Evolutionary conservation across 2,329 filamentous ascomycete species (phyloP), one percentile per base, ranked within the genome.

Genomic region (Annulohypoxylon truncatum): DNA sequence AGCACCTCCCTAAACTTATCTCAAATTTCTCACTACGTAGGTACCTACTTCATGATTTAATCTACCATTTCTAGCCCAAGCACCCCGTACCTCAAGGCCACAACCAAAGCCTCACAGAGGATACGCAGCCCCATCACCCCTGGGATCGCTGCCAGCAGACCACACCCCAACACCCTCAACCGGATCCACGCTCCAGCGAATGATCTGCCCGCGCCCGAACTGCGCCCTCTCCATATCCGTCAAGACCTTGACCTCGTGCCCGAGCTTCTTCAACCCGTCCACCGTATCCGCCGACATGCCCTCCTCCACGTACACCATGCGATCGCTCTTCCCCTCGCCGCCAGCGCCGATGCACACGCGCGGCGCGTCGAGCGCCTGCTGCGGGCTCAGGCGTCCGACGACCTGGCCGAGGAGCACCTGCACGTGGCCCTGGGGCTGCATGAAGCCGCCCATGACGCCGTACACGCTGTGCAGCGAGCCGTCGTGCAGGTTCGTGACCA

Each of bases 361-460:
- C 13, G 96, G 95, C 2, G 95, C 91, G 76, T 99, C 96, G 0
- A 98, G 85, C 2, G 95, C 94, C 64, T 93, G 89, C 79, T 99
- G 96, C 0, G 94, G 94, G 68, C 90, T 91, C 56, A 93, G 84
- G 1, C 89, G 89, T 72, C 94, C 97, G 0, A 94, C 88, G 0
- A 97, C 80, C 86, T 97, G 94, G 71, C 96, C 97, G 1, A 98
- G 83, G 8, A 99, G 81, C 0, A 97, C 94, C 79, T 98, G 96
- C 0, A 98, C 90, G 66, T 98, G 96, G 20, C 95, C 96, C 79
- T 98, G 96, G 0, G 96, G 96, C 81, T 99, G 96, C 92, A 98
- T 98, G 80, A 96, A 98, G 2, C 94, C 95, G 55, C 96, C 96
- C 96, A 98, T 98, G 65, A 98, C 95, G 56, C 96, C 96, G 74